Conservation (phyloP, 1,284 basidiomycete species). For the Ceratobasidium sp. region DNA sequence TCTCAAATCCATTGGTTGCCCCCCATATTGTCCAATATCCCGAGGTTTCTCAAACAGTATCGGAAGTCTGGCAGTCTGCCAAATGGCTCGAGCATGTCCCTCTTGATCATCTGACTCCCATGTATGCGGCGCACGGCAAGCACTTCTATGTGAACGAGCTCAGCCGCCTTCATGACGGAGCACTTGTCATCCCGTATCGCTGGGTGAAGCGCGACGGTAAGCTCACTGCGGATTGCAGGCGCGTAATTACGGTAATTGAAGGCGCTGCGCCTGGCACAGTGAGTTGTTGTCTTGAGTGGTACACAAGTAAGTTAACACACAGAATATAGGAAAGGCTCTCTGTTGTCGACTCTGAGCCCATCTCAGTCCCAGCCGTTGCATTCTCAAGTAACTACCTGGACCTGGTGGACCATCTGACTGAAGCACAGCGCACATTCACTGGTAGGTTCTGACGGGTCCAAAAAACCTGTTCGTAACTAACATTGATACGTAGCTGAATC, state of each 20-base stretch:
- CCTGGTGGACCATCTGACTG: neutral
- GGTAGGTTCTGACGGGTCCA: neutral
- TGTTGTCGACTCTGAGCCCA: neutral
- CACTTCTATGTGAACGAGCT: constrained; percentile 51
- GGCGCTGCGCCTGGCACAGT: too few relatives aligned
- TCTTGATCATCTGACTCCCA: constrained; percentile 51
- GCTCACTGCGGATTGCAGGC: neutral
- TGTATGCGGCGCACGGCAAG: constrained; percentile 46
- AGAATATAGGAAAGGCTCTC: too few relatives aligned
- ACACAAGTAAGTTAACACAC: too few relatives aligned
- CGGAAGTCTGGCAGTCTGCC: constrained; percentile 51
- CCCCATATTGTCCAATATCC: neutral
- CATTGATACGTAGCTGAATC: neutral
- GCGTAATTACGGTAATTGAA: too few relatives aligned
- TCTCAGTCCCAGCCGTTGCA: neutral
- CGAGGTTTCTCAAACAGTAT: constrained; percentile 54
- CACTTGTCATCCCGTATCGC: constrained; percentile 48
- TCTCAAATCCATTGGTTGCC: neutral
- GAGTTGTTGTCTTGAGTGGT: too few relatives aligned
- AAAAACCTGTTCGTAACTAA: neutral
- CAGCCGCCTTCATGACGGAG: constrained; percentile 8
- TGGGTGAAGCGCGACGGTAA: constrained; percentile 46
- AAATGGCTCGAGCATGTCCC: constrained; percentile 51
- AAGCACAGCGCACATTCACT: neutral
- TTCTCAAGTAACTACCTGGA: neutral